These are phyloP conservation scores for Panicum virgatum DNA, from an alignment of 202 grass and related monocot genomes.

Conservation along the genomic window DNA sequence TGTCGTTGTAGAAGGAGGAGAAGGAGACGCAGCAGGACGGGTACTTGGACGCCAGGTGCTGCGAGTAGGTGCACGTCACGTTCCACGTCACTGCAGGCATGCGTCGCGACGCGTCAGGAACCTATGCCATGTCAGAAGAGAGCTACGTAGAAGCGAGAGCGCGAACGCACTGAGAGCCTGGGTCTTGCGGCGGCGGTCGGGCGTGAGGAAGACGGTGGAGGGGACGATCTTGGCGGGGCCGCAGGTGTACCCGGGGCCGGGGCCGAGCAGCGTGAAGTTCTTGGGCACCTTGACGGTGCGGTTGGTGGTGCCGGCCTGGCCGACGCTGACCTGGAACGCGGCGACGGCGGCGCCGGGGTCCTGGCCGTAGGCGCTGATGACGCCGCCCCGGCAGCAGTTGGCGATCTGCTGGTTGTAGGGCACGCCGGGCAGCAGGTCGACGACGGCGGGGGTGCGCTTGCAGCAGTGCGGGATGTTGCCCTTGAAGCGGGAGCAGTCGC, in stretches of 20 bases:
- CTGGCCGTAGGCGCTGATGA: conserved; percentile 72
- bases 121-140: not conserved
- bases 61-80: conserved; percentile 88
- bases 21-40: conserved; percentile 93
- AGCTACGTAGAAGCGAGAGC: not conserved
- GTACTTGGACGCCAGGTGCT: conserved; percentile 84
- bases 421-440: conserved; percentile 87
- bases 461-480: conserved; percentile 88
- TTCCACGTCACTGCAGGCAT: conserved; percentile 88
- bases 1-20: conserved; percentile 97
- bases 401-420: conserved; percentile 98
- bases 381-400: conserved; percentile 89
- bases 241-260: conserved; percentile 80
- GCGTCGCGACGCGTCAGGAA: not conserved
- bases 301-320: conserved; percentile 80
- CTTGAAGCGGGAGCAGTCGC: conserved; percentile 97
- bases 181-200: conserved; percentile 83
- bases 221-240: conserved; percentile 81
- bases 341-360: conserved; percentile 57
- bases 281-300: conserved; percentile 92
- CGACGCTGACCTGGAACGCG: conserved; percentile 90
- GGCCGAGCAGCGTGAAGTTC: conserved; percentile 88
- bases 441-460: conserved; percentile 66
- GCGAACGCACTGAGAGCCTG: conserved; percentile 76
- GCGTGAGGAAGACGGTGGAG: conserved; percentile 64